Percentiles rank a stretch among this genome's conserved stretches.
Conservation (phyloP, 495 filamentous ascomycete genomes). For the Penicillium macrosclerotiorum region DNA sequence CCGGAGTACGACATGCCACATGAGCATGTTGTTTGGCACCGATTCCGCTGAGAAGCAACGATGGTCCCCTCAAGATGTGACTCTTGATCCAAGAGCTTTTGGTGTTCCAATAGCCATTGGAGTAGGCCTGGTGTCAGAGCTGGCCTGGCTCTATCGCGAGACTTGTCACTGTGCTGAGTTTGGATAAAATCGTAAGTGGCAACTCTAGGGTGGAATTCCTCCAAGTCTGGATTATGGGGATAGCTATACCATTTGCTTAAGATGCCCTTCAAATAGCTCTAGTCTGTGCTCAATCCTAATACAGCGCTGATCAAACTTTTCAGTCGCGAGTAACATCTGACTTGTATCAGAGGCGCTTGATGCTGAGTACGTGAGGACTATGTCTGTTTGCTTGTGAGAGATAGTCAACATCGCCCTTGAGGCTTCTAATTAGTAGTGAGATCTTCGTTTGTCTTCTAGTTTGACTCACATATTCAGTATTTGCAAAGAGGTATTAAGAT, state of each 20-base stretch:
- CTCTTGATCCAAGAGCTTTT: constrained; percentile 2
- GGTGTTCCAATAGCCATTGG: constrained; percentile 4
- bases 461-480: constrained; percentile 12
- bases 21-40: constrained; percentile 6
- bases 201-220: background rate
- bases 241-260: constrained; percentile 3
- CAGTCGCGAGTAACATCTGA: constrained; percentile 1
- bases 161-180: background rate
- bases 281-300: constrained; percentile 4
- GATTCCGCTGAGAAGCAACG: constrained; percentile 3
- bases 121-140: constrained; percentile 3
- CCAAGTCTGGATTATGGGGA: background rate
- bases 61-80: background rate
- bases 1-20: background rate
- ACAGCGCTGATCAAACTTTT: constrained; percentile 1
- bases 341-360: constrained; percentile 6
- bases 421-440: background rate
- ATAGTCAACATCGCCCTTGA: constrained; percentile 4
- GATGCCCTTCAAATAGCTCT: constrained; percentile 3
- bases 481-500: constrained; percentile 13
- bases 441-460: background rate
- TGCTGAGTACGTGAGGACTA: constrained; percentile 4
- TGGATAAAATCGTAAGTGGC: constrained; percentile 3
- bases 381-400: constrained; percentile 3
- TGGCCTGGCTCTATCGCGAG: background rate